Evolutionary conservation across 164 flowering plant genomes (phyloP), one percentile per base, ranked within the genome.

Genomic region (Stephania yunnanensis): DNA sequence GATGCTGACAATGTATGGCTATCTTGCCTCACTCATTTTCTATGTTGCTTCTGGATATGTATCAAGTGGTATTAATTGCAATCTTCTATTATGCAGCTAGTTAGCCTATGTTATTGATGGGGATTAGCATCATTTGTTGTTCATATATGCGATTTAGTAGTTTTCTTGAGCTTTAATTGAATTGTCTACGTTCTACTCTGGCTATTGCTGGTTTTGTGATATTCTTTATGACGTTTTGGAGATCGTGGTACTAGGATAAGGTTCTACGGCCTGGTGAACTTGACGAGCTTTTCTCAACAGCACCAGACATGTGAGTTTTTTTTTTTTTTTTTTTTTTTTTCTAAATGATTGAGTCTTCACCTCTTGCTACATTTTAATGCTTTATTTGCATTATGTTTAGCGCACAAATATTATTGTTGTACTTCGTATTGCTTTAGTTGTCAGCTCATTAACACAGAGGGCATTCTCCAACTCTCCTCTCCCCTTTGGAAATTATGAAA

Each of bases 211-310:
- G n/a, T 64, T 30, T 71, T 10, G 53, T 45, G 30, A 25, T 44
- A 68, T 68, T 72, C 77, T 36, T 36, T 2, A 36, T 77, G 63
- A 75, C 73, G 15, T 11, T 17, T 13, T 68, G 77, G 30, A 13
- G 68, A 66, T 66, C 78, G 46, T 74, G 36, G 55, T 70, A 17
- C 46, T 71, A 91, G 95, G 91, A 87, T 86, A 86, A 89, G 53
- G 82, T 84, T 15, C 79, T 91, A 64, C 83, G 80, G 52, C 76
- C 80, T 67, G 69, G 68, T 78, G 92, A 88, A 74, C 82, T 91
- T 74, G 89, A 86, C 11, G 89, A 88, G 70, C 79, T 91, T 44
- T 91, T 91, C 79, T 91, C 95, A 73, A 91, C 92, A 74, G 95
- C 92, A 63, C 92, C 95, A 29, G 95, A 87, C 73, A 89, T 86